phyloP scores from a whole-genome alignment of 208 protist species.

The Sergeia podlipaevii region DNA sequence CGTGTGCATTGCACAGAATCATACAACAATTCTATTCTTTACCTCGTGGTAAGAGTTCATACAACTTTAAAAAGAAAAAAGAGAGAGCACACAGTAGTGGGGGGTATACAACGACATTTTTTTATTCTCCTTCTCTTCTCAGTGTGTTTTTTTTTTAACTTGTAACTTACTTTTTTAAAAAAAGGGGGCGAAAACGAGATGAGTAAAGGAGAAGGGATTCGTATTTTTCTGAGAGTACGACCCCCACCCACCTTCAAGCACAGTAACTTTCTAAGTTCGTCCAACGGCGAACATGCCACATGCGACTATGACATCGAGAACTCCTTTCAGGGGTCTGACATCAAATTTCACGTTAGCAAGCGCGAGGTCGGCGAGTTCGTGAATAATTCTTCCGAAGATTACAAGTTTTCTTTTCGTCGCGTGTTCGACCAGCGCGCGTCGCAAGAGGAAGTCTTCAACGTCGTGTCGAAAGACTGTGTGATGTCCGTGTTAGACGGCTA shows the following conservation, averaged over 20 bases:
- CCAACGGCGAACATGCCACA: background rate
- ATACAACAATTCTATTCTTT: no score
- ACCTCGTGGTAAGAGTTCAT: no score
- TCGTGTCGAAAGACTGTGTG: slow-evolving; percentile 81
- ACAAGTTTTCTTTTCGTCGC: slow-evolving; percentile 68
- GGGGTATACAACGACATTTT: no score
- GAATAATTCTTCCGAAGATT: slow-evolving; percentile 72
- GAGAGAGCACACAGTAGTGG: no score
- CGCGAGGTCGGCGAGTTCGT: slow-evolving; percentile 36
- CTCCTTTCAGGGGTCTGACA: slow-evolving; percentile 35
- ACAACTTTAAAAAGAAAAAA: no score
- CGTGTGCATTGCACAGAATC: no score
- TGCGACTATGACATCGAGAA: slow-evolving; percentile 34
- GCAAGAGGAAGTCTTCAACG: slow-evolving; percentile 83
- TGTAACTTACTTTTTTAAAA: slow-evolving; percentile 1
- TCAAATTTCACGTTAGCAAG: slow-evolving; percentile 25
- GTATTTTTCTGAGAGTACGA: slow-evolving; percentile 74
- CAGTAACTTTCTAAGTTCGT: slow-evolving; percentile 29
- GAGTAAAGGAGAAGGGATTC: slow-evolving; percentile 50
- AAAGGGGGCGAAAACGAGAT: background rate
- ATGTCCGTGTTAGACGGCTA: slow-evolving; percentile 68
- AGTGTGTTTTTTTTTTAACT: background rate
- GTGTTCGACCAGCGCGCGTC: slow-evolving; percentile 69
- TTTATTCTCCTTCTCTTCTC: no score
- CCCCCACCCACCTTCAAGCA: slow-evolving; percentile 49